Percentiles rank a stretch among this genome's conserved stretches.
Evolutionary conservation across 345 rosid species (phyloP).

Genomic region (Eucalyptus rudis): DNA sequence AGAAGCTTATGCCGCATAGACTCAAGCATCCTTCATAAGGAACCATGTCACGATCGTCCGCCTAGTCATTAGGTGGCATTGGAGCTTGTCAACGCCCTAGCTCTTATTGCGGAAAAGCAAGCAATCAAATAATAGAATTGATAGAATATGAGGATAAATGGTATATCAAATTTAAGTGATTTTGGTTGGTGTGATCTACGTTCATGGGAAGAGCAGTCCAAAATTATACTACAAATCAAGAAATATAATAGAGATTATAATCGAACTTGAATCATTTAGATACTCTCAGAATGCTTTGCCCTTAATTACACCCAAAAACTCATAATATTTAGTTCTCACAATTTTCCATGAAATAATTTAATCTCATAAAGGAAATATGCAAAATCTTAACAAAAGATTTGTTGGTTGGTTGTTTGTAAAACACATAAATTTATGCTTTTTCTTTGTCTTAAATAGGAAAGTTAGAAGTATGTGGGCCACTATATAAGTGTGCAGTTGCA

Average conservation of each 20-base stretch:
- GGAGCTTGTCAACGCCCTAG: background rate
- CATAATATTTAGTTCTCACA: background rate
- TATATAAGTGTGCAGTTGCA: background rate
- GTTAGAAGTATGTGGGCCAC: background rate
- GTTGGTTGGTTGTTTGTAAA: background rate
- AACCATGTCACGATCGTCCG: background rate
- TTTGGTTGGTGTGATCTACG: background rate
- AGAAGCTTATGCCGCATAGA: background rate
- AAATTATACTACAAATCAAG: too few relatives aligned
- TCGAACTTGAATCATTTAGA: accelerated
- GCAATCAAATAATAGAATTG: background rate
- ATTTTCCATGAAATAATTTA: background rate
- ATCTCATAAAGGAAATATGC: background rate
- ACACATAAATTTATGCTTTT: background rate
- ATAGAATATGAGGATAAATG: background rate
- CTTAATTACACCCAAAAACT: background rate
- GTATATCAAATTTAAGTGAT: too few relatives aligned
- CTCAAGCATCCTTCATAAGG: background rate
- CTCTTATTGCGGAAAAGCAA: background rate
- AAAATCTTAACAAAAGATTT: background rate
- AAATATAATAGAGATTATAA: too few relatives aligned
- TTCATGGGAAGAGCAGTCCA: background rate
- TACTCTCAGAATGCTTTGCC: background rate
- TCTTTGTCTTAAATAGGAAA: background rate
- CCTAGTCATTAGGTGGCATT: background rate